Evolutionary conservation across 805 yeast species (phyloP).

Genomic region (Suhomyces prunicola): DNA sequence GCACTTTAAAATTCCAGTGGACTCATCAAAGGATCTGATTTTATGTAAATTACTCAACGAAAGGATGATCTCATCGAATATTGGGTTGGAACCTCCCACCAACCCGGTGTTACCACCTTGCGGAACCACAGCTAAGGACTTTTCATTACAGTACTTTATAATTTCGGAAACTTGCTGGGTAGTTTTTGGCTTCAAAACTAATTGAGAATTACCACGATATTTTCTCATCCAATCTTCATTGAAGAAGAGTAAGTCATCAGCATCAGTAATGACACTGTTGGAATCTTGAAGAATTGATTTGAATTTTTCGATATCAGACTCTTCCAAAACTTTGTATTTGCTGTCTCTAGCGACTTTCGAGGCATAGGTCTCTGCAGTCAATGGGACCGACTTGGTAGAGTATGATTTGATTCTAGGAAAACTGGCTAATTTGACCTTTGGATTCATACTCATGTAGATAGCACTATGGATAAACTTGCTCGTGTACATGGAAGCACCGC

Average conservation of each 20-base stretch:
- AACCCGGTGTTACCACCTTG: constrained; percentile 97
- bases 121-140: constrained; percentile 81
- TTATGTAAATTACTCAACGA: constrained; percentile 70
- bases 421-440: neutral
- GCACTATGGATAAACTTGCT: neutral
- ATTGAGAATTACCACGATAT: constrained; percentile 79
- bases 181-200: constrained; percentile 80
- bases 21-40: constrained; percentile 75
- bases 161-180: constrained; percentile 75
- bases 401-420: constrained; percentile 9
- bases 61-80: constrained; percentile 83
- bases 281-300: constrained; percentile 51
- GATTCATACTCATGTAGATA: neutral
- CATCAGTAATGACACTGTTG: constrained; percentile 49
- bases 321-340: constrained; percentile 49
- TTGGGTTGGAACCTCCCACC: constrained; percentile 92
- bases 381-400: constrained; percentile 37
- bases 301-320: constrained; percentile 61
- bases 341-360: constrained; percentile 49
- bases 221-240: constrained; percentile 96
- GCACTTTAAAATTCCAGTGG: constrained; percentile 80
- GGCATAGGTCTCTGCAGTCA: constrained; percentile 73
- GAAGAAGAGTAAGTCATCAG: constrained; percentile 63
- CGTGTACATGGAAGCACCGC: neutral
- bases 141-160: constrained; percentile 73